These are phyloP conservation scores for Gastrolobium bilobum DNA, from an alignment of 306 rosid species.

Conservation along the genomic window DNA sequence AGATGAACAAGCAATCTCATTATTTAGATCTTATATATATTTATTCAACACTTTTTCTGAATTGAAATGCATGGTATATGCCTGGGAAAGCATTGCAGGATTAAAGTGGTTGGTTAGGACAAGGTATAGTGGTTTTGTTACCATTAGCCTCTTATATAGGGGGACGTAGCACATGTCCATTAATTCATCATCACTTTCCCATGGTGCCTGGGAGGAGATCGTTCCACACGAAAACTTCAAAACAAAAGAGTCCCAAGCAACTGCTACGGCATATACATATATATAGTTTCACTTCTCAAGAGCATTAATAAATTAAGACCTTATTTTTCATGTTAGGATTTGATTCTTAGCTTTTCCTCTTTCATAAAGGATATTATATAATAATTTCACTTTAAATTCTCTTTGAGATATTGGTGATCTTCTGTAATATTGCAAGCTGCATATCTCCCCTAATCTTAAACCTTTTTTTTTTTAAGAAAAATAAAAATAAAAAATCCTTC, in stretches of 20 bases:
- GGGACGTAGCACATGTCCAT: conserved; percentile 45
- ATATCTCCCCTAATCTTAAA: background rate
- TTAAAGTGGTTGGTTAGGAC: background rate
- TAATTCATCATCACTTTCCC: conserved; percentile 17
- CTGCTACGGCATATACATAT: conserved; percentile 23
- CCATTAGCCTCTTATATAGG: background rate
- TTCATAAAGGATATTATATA: no score
- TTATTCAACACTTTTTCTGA: background rate
- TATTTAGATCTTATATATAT: background rate
- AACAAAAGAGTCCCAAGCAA: conserved; percentile 15
- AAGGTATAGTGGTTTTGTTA: background rate
- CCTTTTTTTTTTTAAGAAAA: conserved; percentile 41
- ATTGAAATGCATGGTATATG: background rate
- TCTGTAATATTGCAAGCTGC: no score
- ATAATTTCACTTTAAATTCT: no score
- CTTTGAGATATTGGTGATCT: no score
- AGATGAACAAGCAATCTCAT: background rate
- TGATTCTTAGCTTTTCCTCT: no score
- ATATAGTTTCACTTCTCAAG: conserved; percentile 36
- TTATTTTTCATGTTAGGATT: background rate
- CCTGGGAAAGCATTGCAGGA: conserved; percentile 12
- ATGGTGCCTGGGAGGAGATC: background rate
- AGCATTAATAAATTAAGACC: background rate
- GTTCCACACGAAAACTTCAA: background rate
- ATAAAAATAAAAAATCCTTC: conserved; percentile 57